Evolutionary conservation across 2,329 filamentous ascomycete species (phyloP).

Genomic region (Fonsecaea erecta): DNA sequence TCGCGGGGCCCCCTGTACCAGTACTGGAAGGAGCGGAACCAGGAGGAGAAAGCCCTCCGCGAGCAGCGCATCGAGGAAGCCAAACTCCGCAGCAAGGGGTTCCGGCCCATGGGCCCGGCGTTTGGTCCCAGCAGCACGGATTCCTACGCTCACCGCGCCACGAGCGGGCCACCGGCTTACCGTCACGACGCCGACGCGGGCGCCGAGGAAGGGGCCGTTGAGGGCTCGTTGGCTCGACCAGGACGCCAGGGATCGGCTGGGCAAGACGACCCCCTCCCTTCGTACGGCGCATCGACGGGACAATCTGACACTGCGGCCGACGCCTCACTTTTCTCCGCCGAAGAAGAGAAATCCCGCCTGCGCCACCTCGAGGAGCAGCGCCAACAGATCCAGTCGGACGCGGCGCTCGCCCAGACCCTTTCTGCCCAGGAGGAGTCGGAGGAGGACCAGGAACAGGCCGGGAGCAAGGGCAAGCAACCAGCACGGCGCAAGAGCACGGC

Average conservation of each 20-base stretch:
- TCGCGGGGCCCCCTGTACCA: slow-evolving; percentile 28
- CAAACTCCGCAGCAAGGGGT: slow-evolving; percentile 18
- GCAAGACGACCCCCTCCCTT: background rate
- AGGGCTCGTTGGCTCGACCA: background rate
- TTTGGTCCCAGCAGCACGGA: slow-evolving; percentile 22
- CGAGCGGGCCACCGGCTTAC: slow-evolving; percentile 20
- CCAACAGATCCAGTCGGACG: slow-evolving; percentile 9
- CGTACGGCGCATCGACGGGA: slow-evolving; percentile 4
- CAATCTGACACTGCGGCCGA: background rate
- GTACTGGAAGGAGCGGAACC: slow-evolving; percentile 26
- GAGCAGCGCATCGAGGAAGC: slow-evolving; percentile 25
- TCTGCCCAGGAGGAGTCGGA: background rate
- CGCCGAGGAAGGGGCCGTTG: background rate
- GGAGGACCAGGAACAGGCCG: background rate
- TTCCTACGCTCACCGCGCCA: slow-evolving; percentile 16
- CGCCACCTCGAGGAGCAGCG: slow-evolving; percentile 12
- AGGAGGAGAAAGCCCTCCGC: slow-evolving; percentile 19
- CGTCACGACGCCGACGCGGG: background rate
- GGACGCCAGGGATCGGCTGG: background rate
- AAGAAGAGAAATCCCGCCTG: slow-evolving; percentile 24
- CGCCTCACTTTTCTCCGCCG: background rate
- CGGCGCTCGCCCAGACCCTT: slow-evolving; percentile 11
- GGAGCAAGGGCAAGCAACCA: slow-evolving; percentile 1
- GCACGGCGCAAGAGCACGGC: slow-evolving; percentile 21
- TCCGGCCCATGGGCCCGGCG: slow-evolving; percentile 12